Percentiles rank a stretch among this genome's conserved stretches.
Conservation (phyloP, 2,329 filamentous ascomycete species). For the Westerdykella aurantiaca region DNA sequence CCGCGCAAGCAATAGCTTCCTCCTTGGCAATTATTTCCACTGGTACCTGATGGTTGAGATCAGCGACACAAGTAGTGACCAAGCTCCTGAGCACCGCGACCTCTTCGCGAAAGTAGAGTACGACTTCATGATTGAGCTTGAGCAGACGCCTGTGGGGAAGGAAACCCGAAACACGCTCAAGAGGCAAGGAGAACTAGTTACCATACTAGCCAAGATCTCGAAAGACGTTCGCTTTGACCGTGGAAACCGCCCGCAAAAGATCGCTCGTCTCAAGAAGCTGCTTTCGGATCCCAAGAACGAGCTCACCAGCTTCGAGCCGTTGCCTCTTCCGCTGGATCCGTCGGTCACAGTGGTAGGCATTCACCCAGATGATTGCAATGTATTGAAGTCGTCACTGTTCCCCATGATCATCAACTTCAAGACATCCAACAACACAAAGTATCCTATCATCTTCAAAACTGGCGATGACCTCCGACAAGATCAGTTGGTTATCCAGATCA, state of each 20-base stretch:
- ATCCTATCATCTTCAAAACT: constrained; percentile 94
- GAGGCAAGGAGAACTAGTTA: constrained; percentile 83
- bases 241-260: constrained; percentile 72
- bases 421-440: constrained; percentile 68
- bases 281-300: constrained; percentile 88
- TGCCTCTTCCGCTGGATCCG: constrained; percentile 85
- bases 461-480: constrained; percentile 95
- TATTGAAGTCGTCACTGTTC: constrained; percentile 92
- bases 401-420: constrained; percentile 90
- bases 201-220: constrained; percentile 80
- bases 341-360: constrained; percentile 72
- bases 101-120: constrained; percentile 92
- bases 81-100: constrained; percentile 67
- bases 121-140: constrained; percentile 88
- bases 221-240: constrained; percentile 78
- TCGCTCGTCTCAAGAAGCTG: constrained; percentile 76
- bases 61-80: constrained; percentile 72
- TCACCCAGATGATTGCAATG: constrained; percentile 74
- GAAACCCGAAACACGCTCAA: constrained; percentile 71
- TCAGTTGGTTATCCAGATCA: constrained; percentile 94
- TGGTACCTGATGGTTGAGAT: constrained; percentile 99
- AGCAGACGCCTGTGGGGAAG: constrained; percentile 62
- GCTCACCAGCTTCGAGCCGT: constrained; percentile 71
- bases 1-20: constrained; percentile 80
- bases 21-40: constrained; percentile 88